Conservation (phyloP, 176 grass and related monocot species). For the Triticum turgidum region DNA sequence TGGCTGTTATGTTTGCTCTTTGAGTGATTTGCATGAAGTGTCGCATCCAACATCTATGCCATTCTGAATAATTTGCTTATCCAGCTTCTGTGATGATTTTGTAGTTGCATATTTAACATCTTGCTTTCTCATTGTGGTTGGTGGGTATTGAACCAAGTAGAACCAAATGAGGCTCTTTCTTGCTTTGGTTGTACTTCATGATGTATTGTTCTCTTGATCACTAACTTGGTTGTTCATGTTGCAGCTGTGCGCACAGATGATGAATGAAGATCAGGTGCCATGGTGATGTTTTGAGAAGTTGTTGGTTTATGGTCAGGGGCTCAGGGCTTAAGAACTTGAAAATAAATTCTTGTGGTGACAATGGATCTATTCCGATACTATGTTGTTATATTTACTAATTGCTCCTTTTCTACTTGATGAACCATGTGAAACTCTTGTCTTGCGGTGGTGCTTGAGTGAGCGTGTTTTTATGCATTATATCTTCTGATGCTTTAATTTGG, state of each 20-base stretch:
- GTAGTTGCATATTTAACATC: not conserved
- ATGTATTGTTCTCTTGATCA: not conserved
- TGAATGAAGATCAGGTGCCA: constrained; percentile 34
- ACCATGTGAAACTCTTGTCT: not conserved
- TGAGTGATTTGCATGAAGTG: not conserved
- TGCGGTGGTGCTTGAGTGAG: not conserved
- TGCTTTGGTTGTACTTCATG: not conserved
- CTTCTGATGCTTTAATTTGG: not conserved
- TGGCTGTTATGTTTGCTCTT: not conserved
- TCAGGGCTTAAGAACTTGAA: constrained; percentile 18
- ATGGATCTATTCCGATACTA: constrained; percentile 26
- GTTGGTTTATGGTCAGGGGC: constrained; percentile 21
- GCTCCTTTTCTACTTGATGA: not conserved
- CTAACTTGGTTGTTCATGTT: constrained; percentile 23
- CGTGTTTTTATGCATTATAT: not conserved
- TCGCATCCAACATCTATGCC: not conserved
- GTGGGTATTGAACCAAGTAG: not conserved
- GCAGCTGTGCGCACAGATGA: constrained; percentile 54
- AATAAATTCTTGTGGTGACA: constrained; percentile 39
- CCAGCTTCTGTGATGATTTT: too few relatives aligned
- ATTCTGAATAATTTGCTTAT: not conserved
- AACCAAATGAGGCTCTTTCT: not conserved
- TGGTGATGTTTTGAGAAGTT: constrained; percentile 27
- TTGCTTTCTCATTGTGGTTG: not conserved
- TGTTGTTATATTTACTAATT: constrained; percentile 21